These are phyloP conservation scores for Skeletonema menzelii DNA, from an alignment of 108 stramenopile genomes.

Conservation along the genomic window DNA sequence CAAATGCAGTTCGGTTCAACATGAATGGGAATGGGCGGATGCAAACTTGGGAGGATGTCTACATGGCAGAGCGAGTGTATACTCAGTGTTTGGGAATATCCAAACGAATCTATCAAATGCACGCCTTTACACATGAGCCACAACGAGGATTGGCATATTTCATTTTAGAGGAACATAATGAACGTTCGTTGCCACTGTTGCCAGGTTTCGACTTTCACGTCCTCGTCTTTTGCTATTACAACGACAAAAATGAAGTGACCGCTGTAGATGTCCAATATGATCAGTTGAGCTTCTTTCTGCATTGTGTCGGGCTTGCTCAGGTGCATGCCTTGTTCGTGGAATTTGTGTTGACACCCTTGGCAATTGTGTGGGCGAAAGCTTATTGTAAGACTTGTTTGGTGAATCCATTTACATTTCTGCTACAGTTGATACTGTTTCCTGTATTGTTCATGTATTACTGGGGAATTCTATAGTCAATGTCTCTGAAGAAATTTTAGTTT, in stretches of 20 bases:
- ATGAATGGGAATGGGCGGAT: constrained; percentile 41
- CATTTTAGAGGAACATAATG: constrained; percentile 43
- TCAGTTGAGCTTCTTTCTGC: constrained; percentile 46
- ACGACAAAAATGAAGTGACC: constrained; percentile 38
- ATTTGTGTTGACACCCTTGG: constrained; percentile 29
- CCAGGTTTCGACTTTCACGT: constrained; percentile 47
- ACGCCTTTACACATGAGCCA: constrained; percentile 42
- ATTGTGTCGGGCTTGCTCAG: constrained; percentile 43
- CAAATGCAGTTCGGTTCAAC: constrained; percentile 38
- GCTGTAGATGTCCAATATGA: constrained; percentile 45
- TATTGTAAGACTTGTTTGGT: constrained; percentile 32
- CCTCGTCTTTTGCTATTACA: constrained; percentile 40
- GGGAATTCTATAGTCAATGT: not conserved
- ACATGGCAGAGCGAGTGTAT: constrained; percentile 32
- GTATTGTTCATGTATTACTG: constrained; percentile 6
- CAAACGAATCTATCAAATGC: constrained; percentile 44
- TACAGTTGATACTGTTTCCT: constrained; percentile 39
- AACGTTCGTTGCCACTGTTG: constrained; percentile 28
- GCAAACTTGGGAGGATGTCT: constrained; percentile 44
- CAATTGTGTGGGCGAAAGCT: constrained; percentile 31
- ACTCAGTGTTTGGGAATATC: constrained; percentile 42
- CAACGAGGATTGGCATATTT: constrained; percentile 37
- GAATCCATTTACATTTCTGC: constrained; percentile 40
- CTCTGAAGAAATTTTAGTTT: too few relatives aligned
- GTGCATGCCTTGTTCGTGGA: constrained; percentile 35